Evolutionary conservation across 2,329 filamentous ascomycete genomes (phyloP).

Genomic region (Aspergillus sojae): DNA sequence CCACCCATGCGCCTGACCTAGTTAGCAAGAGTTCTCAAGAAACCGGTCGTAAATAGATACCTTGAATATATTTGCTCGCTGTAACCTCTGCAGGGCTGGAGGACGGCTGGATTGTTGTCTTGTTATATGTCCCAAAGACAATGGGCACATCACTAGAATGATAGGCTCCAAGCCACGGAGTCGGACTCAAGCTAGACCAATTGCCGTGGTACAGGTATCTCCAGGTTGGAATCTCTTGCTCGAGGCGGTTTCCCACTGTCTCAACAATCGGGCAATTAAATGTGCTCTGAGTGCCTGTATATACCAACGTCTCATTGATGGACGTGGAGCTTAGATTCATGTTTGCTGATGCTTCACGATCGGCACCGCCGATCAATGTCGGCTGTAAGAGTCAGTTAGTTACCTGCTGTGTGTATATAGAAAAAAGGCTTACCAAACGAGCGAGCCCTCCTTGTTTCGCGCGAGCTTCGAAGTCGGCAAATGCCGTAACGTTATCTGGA

Average conservation of each 20-base stretch:
- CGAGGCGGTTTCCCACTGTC: background rate
- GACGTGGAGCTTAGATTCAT: background rate
- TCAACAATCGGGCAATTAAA: background rate
- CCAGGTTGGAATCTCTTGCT: background rate
- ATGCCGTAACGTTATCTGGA: background rate
- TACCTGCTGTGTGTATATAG: background rate
- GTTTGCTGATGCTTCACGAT: background rate
- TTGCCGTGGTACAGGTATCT: background rate
- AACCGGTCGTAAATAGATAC: background rate
- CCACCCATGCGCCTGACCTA: background rate
- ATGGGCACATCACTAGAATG: background rate
- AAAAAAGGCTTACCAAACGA: background rate
- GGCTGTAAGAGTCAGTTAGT: background rate
- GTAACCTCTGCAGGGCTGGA: background rate
- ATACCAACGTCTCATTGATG: background rate
- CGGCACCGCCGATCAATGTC: background rate
- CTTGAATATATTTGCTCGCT: background rate
- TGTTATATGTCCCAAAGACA: background rate
- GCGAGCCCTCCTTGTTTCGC: background rate
- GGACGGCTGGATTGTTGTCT: background rate
- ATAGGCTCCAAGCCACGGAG: background rate
- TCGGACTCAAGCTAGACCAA: background rate
- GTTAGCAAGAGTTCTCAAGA: background rate
- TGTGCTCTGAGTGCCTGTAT: background rate
- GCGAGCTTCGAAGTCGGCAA: background rate